These are phyloP conservation scores for Astrothelium macrocarpum DNA, from an alignment of 495 filamentous ascomycete genomes.

Conservation along the genomic window DNA sequence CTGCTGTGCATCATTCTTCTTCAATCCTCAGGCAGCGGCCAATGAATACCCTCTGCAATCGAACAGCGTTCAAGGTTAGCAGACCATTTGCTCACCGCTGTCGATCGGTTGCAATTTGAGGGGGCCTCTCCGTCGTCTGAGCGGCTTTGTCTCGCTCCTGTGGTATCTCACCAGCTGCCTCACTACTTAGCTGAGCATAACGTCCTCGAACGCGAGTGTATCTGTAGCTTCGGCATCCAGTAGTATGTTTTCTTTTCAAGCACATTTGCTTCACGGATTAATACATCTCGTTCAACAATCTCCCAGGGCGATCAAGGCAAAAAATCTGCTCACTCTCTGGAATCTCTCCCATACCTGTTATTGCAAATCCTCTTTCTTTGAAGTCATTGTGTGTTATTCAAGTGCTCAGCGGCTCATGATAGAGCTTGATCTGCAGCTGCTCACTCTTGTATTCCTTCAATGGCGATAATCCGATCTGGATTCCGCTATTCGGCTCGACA, in stretches of 20 bases:
- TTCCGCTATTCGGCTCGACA: constrained; percentile 52
- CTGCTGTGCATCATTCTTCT: too few relatives aligned
- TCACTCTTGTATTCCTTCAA: constrained; percentile 56
- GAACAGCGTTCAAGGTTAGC: too few relatives aligned
- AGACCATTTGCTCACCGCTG: too few relatives aligned
- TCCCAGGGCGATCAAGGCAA: neutral
- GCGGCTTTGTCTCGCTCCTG: constrained; percentile 49
- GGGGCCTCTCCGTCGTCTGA: constrained; percentile 37
- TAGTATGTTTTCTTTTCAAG: constrained; percentile 42
- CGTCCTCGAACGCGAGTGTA: constrained; percentile 67
- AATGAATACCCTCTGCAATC: too few relatives aligned
- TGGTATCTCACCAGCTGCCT: constrained; percentile 68
- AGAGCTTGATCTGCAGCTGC: constrained; percentile 50
- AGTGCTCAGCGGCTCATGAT: constrained; percentile 58
- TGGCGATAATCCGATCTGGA: constrained; percentile 60
- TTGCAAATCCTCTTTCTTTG: constrained; percentile 63
- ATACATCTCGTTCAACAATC: neutral
- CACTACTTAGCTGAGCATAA: constrained; percentile 56
- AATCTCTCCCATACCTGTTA: constrained; percentile 57
- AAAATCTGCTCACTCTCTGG: constrained; percentile 37
- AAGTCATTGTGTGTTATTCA: too few relatives aligned
- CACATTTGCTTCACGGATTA: neutral
- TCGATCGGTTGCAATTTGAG: constrained; percentile 23
- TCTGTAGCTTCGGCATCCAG: constrained; percentile 52
- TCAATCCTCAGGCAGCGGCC: too few relatives aligned